These are phyloP conservation scores for Yueomyces sp. DNA, from an alignment of 805 yeast genomes.

Conservation along the genomic window DNA sequence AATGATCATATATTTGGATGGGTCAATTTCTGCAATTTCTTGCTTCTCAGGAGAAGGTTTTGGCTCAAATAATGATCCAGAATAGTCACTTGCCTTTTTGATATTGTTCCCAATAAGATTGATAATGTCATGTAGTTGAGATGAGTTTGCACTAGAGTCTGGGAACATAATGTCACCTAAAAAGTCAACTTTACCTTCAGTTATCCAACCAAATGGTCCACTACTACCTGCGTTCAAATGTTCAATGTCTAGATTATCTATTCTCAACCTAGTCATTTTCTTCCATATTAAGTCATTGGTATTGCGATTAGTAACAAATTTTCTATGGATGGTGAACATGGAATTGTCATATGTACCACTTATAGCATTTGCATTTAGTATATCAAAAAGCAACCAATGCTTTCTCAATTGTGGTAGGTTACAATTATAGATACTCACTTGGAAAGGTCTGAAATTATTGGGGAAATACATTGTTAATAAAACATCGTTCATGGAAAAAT, in stretches of 20 bases:
- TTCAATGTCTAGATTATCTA: slow-evolving; percentile 75
- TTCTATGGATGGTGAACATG: slow-evolving; percentile 76
- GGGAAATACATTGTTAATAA: slow-evolving; percentile 78
- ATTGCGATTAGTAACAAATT: slow-evolving; percentile 4
- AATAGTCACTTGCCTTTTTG: slow-evolving; percentile 33
- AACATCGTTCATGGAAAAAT: slow-evolving; percentile 72
- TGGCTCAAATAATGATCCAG: background rate
- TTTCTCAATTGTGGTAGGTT: slow-evolving; percentile 69
- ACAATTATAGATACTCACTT: slow-evolving; percentile 78
- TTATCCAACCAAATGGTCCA: slow-evolving; percentile 98
- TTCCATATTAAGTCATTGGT: slow-evolving; percentile 27
- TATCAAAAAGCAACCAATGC: slow-evolving; percentile 87
- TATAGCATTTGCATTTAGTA: slow-evolving; percentile 68
- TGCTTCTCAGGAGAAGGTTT: slow-evolving; percentile 5
- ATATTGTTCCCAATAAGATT: slow-evolving; percentile 30
- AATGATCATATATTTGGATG: slow-evolving; percentile 50
- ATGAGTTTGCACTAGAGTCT: slow-evolving; percentile 38
- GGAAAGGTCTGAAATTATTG: slow-evolving; percentile 63
- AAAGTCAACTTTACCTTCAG: slow-evolving; percentile 84
- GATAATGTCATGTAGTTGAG: slow-evolving; percentile 11
- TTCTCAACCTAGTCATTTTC: slow-evolving; percentile 62
- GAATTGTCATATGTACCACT: slow-evolving; percentile 92
- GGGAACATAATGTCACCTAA: slow-evolving; percentile 83
- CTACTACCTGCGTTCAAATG: slow-evolving; percentile 81
- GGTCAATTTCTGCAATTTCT: slow-evolving; percentile 8